Base-by-base conservation (phyloP, 768 basidiomycete species). In the Pulveroboletus frians region DNA sequence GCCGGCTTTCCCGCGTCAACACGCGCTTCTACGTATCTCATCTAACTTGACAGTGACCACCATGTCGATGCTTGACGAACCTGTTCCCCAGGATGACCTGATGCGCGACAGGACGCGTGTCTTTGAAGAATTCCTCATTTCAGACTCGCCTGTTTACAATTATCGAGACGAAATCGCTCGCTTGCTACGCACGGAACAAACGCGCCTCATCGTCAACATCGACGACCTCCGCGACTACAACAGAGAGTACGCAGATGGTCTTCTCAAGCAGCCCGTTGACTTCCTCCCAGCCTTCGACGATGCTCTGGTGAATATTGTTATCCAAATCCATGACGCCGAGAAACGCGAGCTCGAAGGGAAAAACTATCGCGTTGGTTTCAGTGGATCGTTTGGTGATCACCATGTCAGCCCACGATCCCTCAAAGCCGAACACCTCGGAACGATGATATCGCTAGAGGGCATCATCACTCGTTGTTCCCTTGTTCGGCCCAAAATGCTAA, bases 401-500 rank as follows among this genome's bases (percentile, higher is more conserved):
- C 94, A 97, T 68, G 88, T 94, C 67, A 97, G 88, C 69, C 96
- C 96, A 40, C 79, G 96, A 8, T 92, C 92, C 15, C 79, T 99
- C 43, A 80, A 84, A 49, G 88, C 92, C 27, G 77, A 81, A 52
- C 87, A 98, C 67, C 80, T 99, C 17, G 90, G 92, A 42, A 92
- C 87, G 70, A 92, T 98, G 92, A 90, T 98, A 63, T 93, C 89
- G 30, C 68, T 99, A 30, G 96, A 99, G 72, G 96, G 95, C 34
- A 99, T 99, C 65, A 92, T 99, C 54, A 98, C 95, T 4, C 81
- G 96, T 50, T 99, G 96, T 68, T 97, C 94, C 7, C 84, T 99
- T 50, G 95, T 98, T 46, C 86, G 96, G 29, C 96, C 96, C 14
- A 99, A 99, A 73, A 95, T 99, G 91, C 79, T 96, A 64, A 88